Conservation (phyloP, 2,329 filamentous ascomycete genomes). For the Monilinia aucupariae region DNA sequence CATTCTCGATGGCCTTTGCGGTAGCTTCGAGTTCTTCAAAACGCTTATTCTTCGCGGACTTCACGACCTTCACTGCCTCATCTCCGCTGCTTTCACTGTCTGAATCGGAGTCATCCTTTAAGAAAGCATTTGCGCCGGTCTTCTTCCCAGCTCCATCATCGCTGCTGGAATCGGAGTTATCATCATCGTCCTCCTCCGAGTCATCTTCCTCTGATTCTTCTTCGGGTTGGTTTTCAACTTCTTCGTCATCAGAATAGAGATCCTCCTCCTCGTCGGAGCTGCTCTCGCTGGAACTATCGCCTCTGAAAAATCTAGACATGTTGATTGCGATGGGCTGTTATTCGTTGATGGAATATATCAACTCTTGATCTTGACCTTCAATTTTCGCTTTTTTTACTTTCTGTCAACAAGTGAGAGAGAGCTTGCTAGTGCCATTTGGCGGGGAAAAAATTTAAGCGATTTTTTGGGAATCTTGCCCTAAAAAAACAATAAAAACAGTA, state of each 20-base stretch:
- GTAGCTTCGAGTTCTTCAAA: conserved; percentile 88
- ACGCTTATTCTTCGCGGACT: conserved; percentile 97
- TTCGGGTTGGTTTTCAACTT: conserved; percentile 50
- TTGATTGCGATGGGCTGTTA: conserved; percentile 36
- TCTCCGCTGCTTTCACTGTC: conserved; percentile 74
- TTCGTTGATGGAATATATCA: no score
- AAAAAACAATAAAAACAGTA: conserved; percentile 1
- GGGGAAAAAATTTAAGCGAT: conserved; percentile 18
- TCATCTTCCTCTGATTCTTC: conserved; percentile 44
- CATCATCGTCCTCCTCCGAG: conserved; percentile 49
- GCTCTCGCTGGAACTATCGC: conserved; percentile 92
- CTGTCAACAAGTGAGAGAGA: neutral
- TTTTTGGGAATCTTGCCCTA: conserved; percentile 14
- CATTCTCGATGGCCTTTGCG: conserved; percentile 90
- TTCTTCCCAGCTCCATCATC: conserved; percentile 59
- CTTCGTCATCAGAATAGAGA: conserved; percentile 71
- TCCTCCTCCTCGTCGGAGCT: conserved; percentile 92
- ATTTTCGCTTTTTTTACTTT: neutral
- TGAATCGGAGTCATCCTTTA: conserved; percentile 70
- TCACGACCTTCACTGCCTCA: conserved; percentile 79
- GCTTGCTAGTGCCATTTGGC: conserved; percentile 10
- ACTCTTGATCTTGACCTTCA: neutral
- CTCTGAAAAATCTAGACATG: conserved; percentile 97
- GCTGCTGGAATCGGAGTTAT: conserved; percentile 46
- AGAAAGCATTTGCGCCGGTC: conserved; percentile 74